Evolutionary conservation across 2,329 filamentous ascomycete species (phyloP).

Genomic region (Aspergillus phoenicis): DNA sequence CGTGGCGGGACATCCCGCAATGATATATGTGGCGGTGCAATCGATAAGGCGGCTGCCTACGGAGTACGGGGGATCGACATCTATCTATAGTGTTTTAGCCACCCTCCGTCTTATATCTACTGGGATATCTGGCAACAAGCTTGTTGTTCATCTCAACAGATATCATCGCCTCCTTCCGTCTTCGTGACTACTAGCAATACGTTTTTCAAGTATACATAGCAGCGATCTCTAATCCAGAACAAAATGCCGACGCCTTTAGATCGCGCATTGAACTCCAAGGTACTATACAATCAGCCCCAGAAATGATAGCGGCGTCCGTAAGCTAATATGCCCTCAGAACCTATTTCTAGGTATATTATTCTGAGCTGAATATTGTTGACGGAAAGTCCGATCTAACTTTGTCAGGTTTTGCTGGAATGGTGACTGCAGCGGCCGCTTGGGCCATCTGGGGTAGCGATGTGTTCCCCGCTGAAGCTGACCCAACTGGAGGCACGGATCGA

Average conservation of each 20-base stretch:
- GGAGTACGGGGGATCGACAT: constrained; percentile 14
- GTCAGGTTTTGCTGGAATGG: constrained; percentile 75
- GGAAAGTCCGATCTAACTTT: constrained; percentile 21
- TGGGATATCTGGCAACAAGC: constrained; percentile 8
- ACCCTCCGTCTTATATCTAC: background rate
- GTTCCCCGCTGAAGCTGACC: constrained; percentile 74
- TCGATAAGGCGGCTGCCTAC: constrained; percentile 4
- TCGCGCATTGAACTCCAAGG: constrained; percentile 69
- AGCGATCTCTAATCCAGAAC: constrained; percentile 5
- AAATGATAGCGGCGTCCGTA: background rate
- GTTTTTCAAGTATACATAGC: background rate
- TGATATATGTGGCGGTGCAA: constrained; percentile 3
- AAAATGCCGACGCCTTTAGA: constrained; percentile 72
- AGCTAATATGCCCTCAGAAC: constrained; percentile 54
- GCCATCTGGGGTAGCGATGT: constrained; percentile 83
- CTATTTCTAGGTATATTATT: constrained; percentile 64
- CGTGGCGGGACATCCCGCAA: background rate
- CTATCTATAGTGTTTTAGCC: constrained; percentile 18
- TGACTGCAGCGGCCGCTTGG: constrained; percentile 80
- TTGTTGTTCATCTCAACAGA: background rate
- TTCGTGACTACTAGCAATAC: background rate
- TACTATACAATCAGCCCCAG: constrained; percentile 38
- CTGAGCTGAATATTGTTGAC: background rate
- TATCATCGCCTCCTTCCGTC: background rate
- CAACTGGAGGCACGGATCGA: constrained; percentile 65